Evolutionary conservation across 2,329 filamentous ascomycete genomes (phyloP), one percentile per base, ranked within the genome.

Genomic region (Ascocoryne sarcoides): DNA sequence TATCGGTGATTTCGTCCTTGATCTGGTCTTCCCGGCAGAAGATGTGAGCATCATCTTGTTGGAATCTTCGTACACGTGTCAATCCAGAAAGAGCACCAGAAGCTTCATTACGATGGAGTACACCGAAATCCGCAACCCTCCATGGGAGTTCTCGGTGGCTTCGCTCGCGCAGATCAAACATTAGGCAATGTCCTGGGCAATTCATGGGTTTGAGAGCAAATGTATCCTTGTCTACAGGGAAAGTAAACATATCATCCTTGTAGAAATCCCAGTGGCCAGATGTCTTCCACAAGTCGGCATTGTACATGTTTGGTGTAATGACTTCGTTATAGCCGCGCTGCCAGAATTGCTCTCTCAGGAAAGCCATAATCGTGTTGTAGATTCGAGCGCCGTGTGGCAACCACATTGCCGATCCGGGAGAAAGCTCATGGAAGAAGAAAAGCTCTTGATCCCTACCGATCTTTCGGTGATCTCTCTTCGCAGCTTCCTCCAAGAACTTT

Each of bases 181-280:
- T 82, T 50, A 92, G 68, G 64, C 85, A 93, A 65, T 96, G 90
- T 19, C 88, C 88, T 3, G 92, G 92, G 66, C 92, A 98, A 68
- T 96, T 96, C 92, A 96, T 96, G 19, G 90, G 90, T 68, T 96
- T 96, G 37, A 96, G 68, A 12, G 80, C 88, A 69, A 82, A 88
- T 50, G 79, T 71, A 48, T 84, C 82, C 70, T 95, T 94, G 62
- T 95, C 89, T 21, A 82, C 68, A 40, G 78, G 70, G 53, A 95
- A 79, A n/a, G 79, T 80, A 63, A 88, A 88, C 90, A 96, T 96
- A 66, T 95, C 89, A 49, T 96, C 90, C 59, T 88, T 78, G 70
- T 95, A 92, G 60, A 89, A 80, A 45, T 83, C 77, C 89, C 90
- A 95, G 63, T 96, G 92, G 36, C 92, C 92, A 7, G 88, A 95